Conservation (phyloP, 225 moss, liverwort and hornwort species). For the Sphagnum tenellum region DNA sequence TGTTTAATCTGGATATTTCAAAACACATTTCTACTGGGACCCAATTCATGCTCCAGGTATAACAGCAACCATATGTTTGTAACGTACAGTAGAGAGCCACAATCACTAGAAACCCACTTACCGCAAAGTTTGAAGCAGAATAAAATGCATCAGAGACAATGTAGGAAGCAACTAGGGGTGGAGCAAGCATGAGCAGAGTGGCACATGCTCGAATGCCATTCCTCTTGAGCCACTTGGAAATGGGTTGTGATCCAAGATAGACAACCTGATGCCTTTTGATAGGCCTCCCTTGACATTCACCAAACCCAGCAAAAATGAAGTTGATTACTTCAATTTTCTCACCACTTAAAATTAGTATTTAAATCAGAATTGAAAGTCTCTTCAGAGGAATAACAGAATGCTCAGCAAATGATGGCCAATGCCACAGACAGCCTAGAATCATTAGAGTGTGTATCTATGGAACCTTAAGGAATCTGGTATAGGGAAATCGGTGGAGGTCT, state of each 20-base stretch:
- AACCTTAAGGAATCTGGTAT: neutral
- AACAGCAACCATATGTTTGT: too few relatives aligned
- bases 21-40: too few relatives aligned
- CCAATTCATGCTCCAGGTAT: too few relatives aligned
- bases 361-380: neutral
- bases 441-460: neutral
- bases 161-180: conserved; percentile 41
- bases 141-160: conserved; percentile 48
- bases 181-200: conserved; percentile 34
- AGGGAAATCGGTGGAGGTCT: neutral
- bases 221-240: conserved; percentile 20
- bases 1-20: too few relatives aligned
- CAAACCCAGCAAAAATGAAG: too few relatives aligned
- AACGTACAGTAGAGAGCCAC: too few relatives aligned
- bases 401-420: neutral
- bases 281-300: too few relatives aligned
- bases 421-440: too few relatives aligned
- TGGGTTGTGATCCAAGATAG: too few relatives aligned
- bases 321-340: too few relatives aligned
- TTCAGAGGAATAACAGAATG: neutral
- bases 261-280: too few relatives aligned
- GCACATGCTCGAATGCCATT: conserved; percentile 25
- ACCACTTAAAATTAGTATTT: conserved; percentile 18
- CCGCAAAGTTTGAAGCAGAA: conserved; percentile 45
- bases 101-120: conserved; percentile 10